These are phyloP conservation scores for Penicillium aurantiogriseum DNA, from an alignment of 2,329 filamentous ascomycete genomes.

Conservation along the genomic window DNA sequence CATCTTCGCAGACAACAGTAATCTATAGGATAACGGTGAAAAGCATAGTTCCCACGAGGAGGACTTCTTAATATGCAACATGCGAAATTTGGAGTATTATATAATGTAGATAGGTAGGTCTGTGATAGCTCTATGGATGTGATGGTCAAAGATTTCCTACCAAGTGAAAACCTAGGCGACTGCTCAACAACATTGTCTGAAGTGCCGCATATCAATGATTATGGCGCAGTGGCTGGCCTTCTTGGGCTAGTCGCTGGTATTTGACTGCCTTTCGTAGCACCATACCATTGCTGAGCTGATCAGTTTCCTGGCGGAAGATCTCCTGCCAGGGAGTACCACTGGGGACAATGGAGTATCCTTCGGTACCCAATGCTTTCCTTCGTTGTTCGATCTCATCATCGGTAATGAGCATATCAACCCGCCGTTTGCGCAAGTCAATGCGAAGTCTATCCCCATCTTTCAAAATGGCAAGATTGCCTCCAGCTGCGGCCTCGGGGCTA, in stretches of 20 bases:
- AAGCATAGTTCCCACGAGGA: neutral
- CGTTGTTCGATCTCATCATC: slow-evolving; percentile 42
- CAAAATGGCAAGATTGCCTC: slow-evolving; percentile 54
- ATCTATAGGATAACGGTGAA: no score
- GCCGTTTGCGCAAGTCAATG: slow-evolving; percentile 51
- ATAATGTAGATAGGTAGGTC: neutral
- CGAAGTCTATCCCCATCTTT: slow-evolving; percentile 51
- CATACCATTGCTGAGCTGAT: slow-evolving; percentile 50
- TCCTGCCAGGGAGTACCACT: slow-evolving; percentile 51
- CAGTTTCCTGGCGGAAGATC: slow-evolving; percentile 49
- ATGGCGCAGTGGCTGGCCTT: slow-evolving; percentile 41
- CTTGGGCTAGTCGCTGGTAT: slow-evolving; percentile 50
- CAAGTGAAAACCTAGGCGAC: neutral
- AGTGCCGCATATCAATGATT: slow-evolving; percentile 39
- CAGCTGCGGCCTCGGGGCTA: slow-evolving; percentile 55
- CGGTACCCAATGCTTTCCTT: neutral
- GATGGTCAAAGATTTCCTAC: neutral
- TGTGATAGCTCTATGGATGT: neutral
- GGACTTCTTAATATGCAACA: neutral
- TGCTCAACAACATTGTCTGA: neutral
- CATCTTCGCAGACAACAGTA: no score
- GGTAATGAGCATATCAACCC: slow-evolving; percentile 48
- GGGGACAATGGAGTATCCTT: slow-evolving; percentile 1
- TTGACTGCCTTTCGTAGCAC: slow-evolving; percentile 47
- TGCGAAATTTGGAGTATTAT: neutral